Percentiles rank a stretch among this genome's conserved stretches.
phyloP scores from a whole-genome alignment of 2,329 filamentous ascomycete genomes.

The Alternaria gaisen region DNA sequence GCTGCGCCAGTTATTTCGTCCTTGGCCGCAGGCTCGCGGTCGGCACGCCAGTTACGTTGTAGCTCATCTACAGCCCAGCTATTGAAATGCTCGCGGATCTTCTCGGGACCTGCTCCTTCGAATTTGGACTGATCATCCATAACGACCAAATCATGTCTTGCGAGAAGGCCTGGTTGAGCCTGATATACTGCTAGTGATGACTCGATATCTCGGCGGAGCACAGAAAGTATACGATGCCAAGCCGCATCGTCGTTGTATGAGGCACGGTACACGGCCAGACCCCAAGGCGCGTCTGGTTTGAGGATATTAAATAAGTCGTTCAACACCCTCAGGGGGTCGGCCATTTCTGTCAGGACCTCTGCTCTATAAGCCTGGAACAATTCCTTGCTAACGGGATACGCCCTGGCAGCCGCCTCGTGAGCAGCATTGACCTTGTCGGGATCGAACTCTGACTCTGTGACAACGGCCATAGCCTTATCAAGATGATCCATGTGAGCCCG shows the following conservation, averaged over 20 bases:
- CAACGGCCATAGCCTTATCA: not conserved
- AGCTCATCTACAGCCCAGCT: constrained; percentile 3
- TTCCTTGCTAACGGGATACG: not conserved
- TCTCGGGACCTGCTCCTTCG: constrained; percentile 3
- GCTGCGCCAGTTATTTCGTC: not conserved
- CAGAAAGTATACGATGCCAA: constrained; percentile 7
- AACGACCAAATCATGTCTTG: constrained; percentile 2
- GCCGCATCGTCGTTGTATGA: constrained; percentile 7
- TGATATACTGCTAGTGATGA: not conserved
- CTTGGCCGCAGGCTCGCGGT: not conserved
- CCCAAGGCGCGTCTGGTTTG: constrained; percentile 7
- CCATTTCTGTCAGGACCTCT: not conserved
- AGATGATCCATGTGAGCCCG: not conserved
- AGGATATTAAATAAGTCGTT: not conserved
- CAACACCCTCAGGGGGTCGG: not conserved
- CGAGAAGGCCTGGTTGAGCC: not conserved
- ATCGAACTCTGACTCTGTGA: constrained; percentile 3
- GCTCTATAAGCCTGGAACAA: not conserved
- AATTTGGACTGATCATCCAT: constrained; percentile 3
- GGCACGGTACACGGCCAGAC: constrained; percentile 7
- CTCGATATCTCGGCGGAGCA: constrained; percentile 1
- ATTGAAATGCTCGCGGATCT: constrained; percentile 6
- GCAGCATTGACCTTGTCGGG: constrained; percentile 1
- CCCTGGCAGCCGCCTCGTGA: constrained; percentile 3
- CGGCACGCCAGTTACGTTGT: constrained; percentile 8